Evolutionary conservation across 2,329 filamentous ascomycete species (phyloP), one percentile per base, ranked within the genome.

Genomic region (Cladophialophora exuberans): DNA sequence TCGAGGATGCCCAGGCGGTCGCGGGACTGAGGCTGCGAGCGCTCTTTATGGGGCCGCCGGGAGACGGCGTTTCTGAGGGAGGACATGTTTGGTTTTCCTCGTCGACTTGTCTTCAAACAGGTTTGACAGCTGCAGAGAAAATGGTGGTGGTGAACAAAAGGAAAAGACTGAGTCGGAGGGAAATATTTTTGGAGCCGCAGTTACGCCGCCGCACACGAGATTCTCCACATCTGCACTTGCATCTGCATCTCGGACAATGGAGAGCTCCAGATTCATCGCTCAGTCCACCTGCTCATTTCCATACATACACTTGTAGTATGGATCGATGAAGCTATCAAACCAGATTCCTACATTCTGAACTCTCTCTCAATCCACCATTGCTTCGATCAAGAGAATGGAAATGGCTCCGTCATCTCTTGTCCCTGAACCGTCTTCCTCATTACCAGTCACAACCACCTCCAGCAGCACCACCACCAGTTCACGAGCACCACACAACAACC

Each of bases 1-100:
- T 97, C 94, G 59, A 97, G 85, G 18, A 97, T 83, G 62, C 94
- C 94, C 75, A 91, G 90, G 77, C 90, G 90, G 62, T 86, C 79
- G 49, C 94, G 89, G 69, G 92, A 89, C 61, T 84, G 74, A 35
- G 92, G 89, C 72, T 97, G 94, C 30, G 89, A 89, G 66, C 94
- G 87, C 80, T 97, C 94, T 65, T 87, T 84, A 74, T 97, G 93
- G 64, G 90, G 87, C 68, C 90, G 90, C 73, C 90, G 84, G 65
- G 90, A 84, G 58, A 92, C 83, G 70, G 80, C 79, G 67, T 83
- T 83, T 63, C 80, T 78, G 71, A 83, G 76, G 31, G 81, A 81
- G 20, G 80, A 83, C 81, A 83, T 83, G 64, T 54, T 69, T 61
- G 33, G n/a, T 28, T 36, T 36, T n/a, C 15, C 3, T 38, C n/a